Conservation (phyloP, 2,329 filamentous ascomycete genomes). For the Trichoderma sp. region DNA sequence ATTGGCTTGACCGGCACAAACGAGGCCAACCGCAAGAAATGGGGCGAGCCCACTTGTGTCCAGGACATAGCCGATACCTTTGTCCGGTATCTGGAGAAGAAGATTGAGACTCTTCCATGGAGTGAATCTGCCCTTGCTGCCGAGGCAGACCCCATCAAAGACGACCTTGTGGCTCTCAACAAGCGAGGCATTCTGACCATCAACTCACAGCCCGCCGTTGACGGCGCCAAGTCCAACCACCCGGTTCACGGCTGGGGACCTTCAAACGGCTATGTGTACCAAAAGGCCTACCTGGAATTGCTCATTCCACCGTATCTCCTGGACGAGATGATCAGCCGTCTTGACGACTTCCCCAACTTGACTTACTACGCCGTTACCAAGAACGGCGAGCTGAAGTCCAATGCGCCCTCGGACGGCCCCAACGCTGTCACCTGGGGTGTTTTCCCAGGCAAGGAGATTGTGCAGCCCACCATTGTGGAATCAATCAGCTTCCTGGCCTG, state of each 20-base stretch:
- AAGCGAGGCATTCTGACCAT: constrained; percentile 85
- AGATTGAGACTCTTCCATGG: constrained; percentile 85
- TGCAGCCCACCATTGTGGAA: constrained; percentile 99
- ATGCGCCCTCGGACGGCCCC: constrained; percentile 80
- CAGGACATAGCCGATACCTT: constrained; percentile 83
- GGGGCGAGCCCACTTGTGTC: constrained; percentile 81
- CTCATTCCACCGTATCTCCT: constrained; percentile 81
- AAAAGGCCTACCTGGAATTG: constrained; percentile 95
- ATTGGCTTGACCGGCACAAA: constrained; percentile 93
- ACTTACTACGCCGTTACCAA: constrained; percentile 95
- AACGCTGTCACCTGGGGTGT: constrained; percentile 99
- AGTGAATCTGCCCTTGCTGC: constrained; percentile 84
- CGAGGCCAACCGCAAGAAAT: constrained; percentile 92
- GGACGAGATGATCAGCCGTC: constrained; percentile 72
- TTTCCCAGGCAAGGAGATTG: constrained; percentile 97
- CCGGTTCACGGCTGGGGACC: constrained; percentile 93
- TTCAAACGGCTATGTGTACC: constrained; percentile 93
- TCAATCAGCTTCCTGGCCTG: constrained; percentile 96
- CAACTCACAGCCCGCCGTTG: constrained; percentile 95
- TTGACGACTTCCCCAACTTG: constrained; percentile 76
- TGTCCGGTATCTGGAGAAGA: constrained; percentile 78
- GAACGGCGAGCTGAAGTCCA: constrained; percentile 77
- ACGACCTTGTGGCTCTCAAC: constrained; percentile 80
- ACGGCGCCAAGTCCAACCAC: constrained; percentile 85
- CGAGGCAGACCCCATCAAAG: constrained; percentile 77